Base-by-base conservation (phyloP, 805 yeast genomes). In the Nakazawaea peltata region DNA sequence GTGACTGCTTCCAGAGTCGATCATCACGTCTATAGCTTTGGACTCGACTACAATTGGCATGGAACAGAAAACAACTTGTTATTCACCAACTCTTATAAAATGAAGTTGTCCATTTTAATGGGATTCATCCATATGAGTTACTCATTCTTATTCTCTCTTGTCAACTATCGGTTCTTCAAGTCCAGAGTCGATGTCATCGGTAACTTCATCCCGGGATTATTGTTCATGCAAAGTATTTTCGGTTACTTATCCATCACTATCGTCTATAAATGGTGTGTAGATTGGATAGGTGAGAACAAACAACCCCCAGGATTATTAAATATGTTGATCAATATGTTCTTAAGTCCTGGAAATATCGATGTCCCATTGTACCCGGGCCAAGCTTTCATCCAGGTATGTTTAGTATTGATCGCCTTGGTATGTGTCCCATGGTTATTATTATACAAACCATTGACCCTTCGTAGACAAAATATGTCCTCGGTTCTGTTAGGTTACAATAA, bases 31-130 rank as follows among this genome's bases (percentile, higher is more conserved):
- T 92, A 92, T 53, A 63, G 79, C 4, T 64, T 92, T 53, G 99
- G 99, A 34, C 60, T 92, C 34, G 99, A 92, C 60, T 83, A 81
- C 44, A 83, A 81, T 9, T 92, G 99, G 99, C 99, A 92, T 58
- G 96, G 97, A 13, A 72, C 97, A 27, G 98, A 92, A 47, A 92
- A 92, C 62, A 78, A 80, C 34, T 68, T 92, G 49, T 61, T 94
- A 40, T 92, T 92, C 61, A 74, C 95, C 33, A 92, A 92, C 64
- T 88, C 97, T 2, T 92, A 85, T 65, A 92, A 92, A 68, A 92
- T 92, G 99, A 92, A 92, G 59, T 67, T 92, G 42, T 87, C 97
- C 2, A 81, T 92, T 39, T 67, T 92, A 46, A 81, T 92, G 88
- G 99, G 99, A 4, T 90, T 81, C 59, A 59, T 72, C 31, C 99